A percentile compares a stretch with the other conserved stretches of the same genome.
Conservation (phyloP, 176 grass and related monocot species). For the Triticum dicoccoides region DNA sequence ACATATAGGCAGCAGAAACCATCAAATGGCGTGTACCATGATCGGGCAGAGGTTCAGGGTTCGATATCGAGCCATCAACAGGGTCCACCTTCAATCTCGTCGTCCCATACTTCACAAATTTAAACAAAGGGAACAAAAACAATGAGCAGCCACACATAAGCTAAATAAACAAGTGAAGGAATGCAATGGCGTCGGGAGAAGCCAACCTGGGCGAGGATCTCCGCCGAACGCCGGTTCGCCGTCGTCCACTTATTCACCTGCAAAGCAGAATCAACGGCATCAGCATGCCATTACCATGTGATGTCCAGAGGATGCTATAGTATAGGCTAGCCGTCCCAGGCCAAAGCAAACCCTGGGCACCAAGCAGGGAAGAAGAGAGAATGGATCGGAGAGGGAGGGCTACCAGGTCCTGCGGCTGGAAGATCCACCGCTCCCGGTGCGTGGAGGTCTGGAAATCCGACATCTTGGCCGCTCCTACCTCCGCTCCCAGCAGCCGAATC, state of each 20-base stretch:
- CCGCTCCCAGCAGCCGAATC: not conserved
- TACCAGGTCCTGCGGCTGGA: constrained; percentile 76
- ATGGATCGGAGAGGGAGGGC: not conserved
- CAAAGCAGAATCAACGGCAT: constrained; percentile 16
- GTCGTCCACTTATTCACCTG: constrained; percentile 54
- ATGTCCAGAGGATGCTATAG: not conserved
- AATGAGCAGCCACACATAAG: constrained; percentile 23
- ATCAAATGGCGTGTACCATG: constrained; percentile 43
- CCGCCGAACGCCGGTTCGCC: constrained; percentile 56
- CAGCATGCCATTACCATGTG: not conserved
- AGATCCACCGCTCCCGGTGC: constrained; percentile 84
- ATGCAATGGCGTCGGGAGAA: not conserved
- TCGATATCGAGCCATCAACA: constrained; percentile 62
- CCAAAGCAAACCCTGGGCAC: not conserved
- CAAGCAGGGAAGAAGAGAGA: not conserved
- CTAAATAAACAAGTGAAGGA: not conserved
- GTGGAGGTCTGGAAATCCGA: constrained; percentile 87
- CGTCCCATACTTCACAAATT: constrained; percentile 66
- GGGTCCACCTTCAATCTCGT: constrained; percentile 64
- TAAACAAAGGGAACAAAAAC: not conserved
- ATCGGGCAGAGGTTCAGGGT: constrained; percentile 59
- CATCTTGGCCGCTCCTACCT: constrained; percentile 36
- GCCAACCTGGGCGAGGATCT: constrained; percentile 65
- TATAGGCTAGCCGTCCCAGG: not conserved
- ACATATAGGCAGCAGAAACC: not conserved